Conservation (phyloP, 2,329 filamentous ascomycete genomes). For the Zopfia rhizophila region DNA sequence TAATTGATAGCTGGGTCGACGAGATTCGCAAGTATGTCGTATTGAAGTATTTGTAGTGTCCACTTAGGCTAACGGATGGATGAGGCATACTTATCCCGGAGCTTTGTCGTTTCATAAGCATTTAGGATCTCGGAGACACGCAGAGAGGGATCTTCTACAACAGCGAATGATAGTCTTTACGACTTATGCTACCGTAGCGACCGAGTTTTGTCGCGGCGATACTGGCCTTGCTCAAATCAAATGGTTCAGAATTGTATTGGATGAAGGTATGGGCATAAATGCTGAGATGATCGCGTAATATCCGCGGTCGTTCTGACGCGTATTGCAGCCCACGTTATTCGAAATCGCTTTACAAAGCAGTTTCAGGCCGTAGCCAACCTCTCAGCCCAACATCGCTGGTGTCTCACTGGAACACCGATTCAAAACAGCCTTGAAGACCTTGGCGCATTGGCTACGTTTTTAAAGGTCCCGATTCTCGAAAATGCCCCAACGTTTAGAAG, state of each 20-base stretch:
- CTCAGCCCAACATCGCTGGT: constrained; percentile 22
- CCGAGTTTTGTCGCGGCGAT: constrained; percentile 9
- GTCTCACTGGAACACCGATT: constrained; percentile 32
- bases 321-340: constrained; percentile 18
- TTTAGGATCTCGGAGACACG: constrained; percentile 1
- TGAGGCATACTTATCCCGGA: neutral
- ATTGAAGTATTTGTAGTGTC: neutral
- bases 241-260: constrained; percentile 35
- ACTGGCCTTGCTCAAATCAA: constrained; percentile 17
- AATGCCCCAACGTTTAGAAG: constrained; percentile 13
- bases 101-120: constrained; percentile 7
- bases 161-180: constrained; percentile 22
- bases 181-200: constrained; percentile 27
- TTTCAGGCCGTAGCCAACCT: constrained; percentile 21
- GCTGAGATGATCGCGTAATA: neutral
- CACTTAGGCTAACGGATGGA: neutral
- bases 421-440: constrained; percentile 53
- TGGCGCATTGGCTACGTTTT: constrained; percentile 49
- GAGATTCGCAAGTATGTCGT: constrained; percentile 22
- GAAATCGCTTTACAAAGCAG: constrained; percentile 21
- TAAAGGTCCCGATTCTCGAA: constrained; percentile 33
- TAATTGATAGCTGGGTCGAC: constrained; percentile 30
- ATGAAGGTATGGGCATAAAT: constrained; percentile 27
- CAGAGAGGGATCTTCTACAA: constrained; percentile 3
- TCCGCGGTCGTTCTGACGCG: neutral